Percentiles rank a stretch among this genome's conserved stretches.
Evolutionary conservation across 257 asterid species (phyloP).

Genomic region (Cynanchum wilfordii): DNA sequence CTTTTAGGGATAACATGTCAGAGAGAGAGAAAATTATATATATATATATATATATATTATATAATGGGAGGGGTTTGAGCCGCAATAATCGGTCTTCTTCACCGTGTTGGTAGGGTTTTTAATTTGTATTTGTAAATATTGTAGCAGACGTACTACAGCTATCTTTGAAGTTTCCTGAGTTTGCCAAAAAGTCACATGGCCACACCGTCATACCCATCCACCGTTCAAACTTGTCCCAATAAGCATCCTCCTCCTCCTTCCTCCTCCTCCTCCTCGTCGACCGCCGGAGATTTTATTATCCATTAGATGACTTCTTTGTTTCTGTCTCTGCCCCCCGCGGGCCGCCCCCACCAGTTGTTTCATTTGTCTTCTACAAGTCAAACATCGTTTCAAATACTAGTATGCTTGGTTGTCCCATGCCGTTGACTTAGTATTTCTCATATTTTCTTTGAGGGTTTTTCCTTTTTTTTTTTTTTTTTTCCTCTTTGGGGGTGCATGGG

Average conservation of each 20-base stretch:
- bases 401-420: constrained; percentile 20
- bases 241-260: too few species aligned
- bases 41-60: too few species aligned
- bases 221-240: constrained; percentile 49
- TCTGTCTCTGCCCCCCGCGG: background rate
- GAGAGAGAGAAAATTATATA: constrained; percentile 3
- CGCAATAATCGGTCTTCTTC: constrained; percentile 34
- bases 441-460: background rate
- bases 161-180: constrained; percentile 27
- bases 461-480: background rate
- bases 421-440: constrained; percentile 14
- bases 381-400: constrained; percentile 25
- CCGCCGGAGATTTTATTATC: constrained; percentile 15
- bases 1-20: constrained; percentile 37
- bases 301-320: background rate
- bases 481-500: too few species aligned
- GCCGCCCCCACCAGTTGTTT: background rate
- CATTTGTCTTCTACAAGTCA: constrained; percentile 31
- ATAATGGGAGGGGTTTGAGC: constrained; percentile 23
- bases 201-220: constrained; percentile 18
- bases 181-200: constrained; percentile 32
- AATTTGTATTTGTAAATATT: background rate
- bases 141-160: background rate
- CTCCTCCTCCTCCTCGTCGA: constrained; percentile 2
- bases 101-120: constrained; percentile 12